These are phyloP conservation scores for Solanum bulbocastanum DNA, from an alignment of 257 asterid genomes.

Conservation along the genomic window DNA sequence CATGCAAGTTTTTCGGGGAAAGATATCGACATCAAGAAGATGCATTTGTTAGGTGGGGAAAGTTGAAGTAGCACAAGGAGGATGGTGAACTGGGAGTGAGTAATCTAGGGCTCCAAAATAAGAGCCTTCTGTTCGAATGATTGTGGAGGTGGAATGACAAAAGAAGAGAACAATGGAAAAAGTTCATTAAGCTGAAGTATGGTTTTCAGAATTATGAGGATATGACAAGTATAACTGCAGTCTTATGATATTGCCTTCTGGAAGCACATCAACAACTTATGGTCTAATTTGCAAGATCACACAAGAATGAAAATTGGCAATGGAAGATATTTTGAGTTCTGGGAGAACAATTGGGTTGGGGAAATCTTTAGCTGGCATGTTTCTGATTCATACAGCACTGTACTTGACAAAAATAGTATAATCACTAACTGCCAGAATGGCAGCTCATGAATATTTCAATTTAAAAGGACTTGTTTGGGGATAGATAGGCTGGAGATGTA, in stretches of 20 bases:
- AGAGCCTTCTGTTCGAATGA: background rate
- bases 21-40: background rate
- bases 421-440: background rate
- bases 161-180: background rate
- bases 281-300: background rate
- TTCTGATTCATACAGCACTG: background rate
- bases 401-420: background rate
- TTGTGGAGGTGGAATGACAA: background rate
- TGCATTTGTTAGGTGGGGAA: background rate
- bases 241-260: background rate
- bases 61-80: background rate
- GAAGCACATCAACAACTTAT: background rate
- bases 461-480: background rate
- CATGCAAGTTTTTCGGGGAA: background rate
- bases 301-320: background rate
- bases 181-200: background rate
- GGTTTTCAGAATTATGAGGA: background rate
- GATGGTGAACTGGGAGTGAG: background rate
- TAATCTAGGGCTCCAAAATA: background rate
- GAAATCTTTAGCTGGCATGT: background rate
- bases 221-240: background rate
- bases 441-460: background rate
- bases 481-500: background rate
- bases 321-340: background rate
- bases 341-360: background rate